Conservation (phyloP, 257 asterid species). For the Nicotiana attenuata region DNA sequence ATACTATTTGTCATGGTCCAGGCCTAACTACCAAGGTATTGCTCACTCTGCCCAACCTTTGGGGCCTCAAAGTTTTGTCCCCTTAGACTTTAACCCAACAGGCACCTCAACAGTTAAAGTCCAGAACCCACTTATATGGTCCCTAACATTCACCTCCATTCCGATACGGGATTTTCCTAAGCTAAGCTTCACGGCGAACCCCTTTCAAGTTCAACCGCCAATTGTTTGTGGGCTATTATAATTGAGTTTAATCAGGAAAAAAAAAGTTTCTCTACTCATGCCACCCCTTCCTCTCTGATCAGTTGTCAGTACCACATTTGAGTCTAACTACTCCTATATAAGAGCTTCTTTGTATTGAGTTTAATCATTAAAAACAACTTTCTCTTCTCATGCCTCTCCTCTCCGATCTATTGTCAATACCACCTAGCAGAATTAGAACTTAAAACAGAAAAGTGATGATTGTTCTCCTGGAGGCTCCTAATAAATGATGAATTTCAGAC, state of each 20-base stretch:
- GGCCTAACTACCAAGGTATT: neutral
- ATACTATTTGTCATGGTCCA: neutral
- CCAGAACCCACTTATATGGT: neutral
- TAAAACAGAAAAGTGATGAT: neutral
- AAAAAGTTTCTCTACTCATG: neutral
- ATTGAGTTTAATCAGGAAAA: neutral
- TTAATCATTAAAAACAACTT: neutral
- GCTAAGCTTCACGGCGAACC: neutral
- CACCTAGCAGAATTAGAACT: neutral
- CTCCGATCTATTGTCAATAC: neutral
- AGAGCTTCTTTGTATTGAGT: neutral
- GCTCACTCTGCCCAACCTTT: neutral
- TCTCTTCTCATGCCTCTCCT: neutral
- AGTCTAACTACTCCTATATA: neutral
- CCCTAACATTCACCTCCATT: neutral
- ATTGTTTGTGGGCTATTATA: neutral
- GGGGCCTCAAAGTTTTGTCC: neutral
- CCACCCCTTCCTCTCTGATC: neutral
- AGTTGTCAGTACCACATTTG: neutral
- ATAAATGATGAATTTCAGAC: neutral
- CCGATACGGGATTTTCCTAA: neutral
- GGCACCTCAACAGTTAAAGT: neutral
- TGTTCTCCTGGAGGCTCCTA: neutral
- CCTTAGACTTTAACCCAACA: neutral
- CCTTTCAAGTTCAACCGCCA: neutral